Conservation (phyloP, 23 red algal species). For the Gracilariopsis chorda region DNA sequence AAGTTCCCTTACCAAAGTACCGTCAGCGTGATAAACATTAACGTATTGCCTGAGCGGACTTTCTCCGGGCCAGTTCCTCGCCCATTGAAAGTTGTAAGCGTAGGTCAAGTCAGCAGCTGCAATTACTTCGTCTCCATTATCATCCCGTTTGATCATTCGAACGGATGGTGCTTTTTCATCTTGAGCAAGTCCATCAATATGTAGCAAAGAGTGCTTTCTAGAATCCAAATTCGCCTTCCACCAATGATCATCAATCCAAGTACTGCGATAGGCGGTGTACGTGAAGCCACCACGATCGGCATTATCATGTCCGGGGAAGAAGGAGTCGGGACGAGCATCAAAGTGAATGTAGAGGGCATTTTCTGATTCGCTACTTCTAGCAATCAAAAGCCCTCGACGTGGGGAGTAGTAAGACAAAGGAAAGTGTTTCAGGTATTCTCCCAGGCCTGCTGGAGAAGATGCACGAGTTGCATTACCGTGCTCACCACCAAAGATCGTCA, state of each 20-base stretch:
- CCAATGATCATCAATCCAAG: slow-evolving; percentile 54
- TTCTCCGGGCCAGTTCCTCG: slow-evolving; percentile 6
- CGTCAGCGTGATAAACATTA: neutral
- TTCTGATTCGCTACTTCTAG: neutral
- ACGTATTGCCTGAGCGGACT: neutral
- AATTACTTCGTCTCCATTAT: slow-evolving; percentile 31
- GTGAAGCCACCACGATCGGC: slow-evolving; percentile 37
- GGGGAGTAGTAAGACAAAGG: neutral
- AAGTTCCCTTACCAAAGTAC: neutral
- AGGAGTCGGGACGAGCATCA: slow-evolving; percentile 23
- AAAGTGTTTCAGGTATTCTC: neutral
- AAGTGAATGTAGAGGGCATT: slow-evolving; percentile 36
- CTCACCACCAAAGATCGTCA: slow-evolving; percentile 51
- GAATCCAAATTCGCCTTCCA: slow-evolving; percentile 48
- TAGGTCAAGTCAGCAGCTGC: slow-evolving; percentile 49
- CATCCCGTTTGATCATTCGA: slow-evolving; percentile 20
- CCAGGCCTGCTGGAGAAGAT: neutral
- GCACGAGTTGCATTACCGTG: neutral
- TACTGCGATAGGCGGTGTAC: slow-evolving; percentile 27
- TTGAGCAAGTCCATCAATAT: slow-evolving; percentile 54
- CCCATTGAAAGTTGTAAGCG: slow-evolving; percentile 67
- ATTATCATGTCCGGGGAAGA: slow-evolving; percentile 33
- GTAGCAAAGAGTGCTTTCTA: slow-evolving; percentile 37
- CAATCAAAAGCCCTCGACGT: slow-evolving; percentile 18
- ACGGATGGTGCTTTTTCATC: slow-evolving; percentile 56